Conservation (phyloP, 352 stramenopile genomes). For the Pythium oligandrum region DNA sequence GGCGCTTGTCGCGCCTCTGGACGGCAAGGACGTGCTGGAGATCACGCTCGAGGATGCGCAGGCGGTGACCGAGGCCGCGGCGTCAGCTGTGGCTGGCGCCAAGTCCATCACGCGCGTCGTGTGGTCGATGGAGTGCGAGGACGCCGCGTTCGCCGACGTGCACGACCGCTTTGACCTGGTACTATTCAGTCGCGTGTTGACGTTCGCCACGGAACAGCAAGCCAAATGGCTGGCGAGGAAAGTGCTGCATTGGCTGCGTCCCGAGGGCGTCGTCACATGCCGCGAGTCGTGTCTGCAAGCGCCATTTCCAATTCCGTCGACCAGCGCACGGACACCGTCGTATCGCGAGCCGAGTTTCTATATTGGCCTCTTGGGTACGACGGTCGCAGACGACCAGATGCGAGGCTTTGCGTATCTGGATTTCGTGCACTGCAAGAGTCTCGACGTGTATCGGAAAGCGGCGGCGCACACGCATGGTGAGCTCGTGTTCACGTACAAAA, state of each 20-base stretch:
- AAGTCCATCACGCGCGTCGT: conserved; percentile 19
- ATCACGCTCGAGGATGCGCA: conserved; percentile 23
- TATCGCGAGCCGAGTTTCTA: conserved; percentile 43
- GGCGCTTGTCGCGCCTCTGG: conserved; percentile 11
- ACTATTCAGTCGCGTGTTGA: conserved; percentile 35
- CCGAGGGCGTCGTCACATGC: conserved; percentile 26
- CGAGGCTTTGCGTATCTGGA: conserved; percentile 20
- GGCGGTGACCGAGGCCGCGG: conserved; percentile 11
- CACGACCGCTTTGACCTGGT: conserved; percentile 26
- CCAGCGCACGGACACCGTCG: not conserved
- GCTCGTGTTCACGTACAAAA: conserved; percentile 30
- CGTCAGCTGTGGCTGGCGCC: conserved; percentile 8
- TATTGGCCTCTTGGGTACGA: conserved; percentile 25
- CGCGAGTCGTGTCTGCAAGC: conserved; percentile 33
- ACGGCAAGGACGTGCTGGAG: conserved; percentile 32
- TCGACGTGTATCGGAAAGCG: conserved; percentile 26
- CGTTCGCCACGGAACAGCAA: conserved; percentile 24
- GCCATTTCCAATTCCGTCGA: conserved; percentile 21
- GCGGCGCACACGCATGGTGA: conserved; percentile 35
- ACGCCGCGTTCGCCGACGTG: conserved; percentile 8
- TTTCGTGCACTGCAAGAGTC: conserved; percentile 21
- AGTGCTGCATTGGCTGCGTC: conserved; percentile 21
- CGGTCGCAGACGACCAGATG: conserved; percentile 19
- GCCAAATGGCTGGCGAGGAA: conserved; percentile 21
- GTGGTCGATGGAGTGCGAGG: conserved; percentile 25